Evolutionary conservation across 2,329 filamentous ascomycete species (phyloP), one percentile per base, ranked within the genome.

Genomic region (Aureobasidium melanogenum): DNA sequence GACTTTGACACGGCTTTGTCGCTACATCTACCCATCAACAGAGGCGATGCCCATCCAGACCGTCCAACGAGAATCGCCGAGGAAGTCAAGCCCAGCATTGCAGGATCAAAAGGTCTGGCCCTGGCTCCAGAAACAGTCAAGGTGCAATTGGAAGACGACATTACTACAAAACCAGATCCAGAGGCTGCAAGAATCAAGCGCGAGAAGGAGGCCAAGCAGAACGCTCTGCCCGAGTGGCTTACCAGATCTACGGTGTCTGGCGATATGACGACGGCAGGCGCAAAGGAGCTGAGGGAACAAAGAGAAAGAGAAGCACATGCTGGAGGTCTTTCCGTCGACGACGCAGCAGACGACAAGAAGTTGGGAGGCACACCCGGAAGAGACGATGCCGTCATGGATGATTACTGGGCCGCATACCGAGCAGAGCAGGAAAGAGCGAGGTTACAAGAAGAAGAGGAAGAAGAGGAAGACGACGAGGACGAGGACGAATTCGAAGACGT

Each of bases 1-100:
- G 87, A 83, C 65, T 91, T 90, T 66, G 87, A 91, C 54, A 80
- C 83, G 24, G 88, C 88, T 2, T 77, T 88, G 26, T 78, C 81
- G 26, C 81, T 81, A 56, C 82, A 83, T 19, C 79, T 85, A 15
- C 84, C 86, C 3, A 83, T 92, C 28, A 75, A 84, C 58, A 82
- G 88, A 65, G 85, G 88, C 65, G 82, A 84, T 44, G 84, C 82
- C 51, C 79, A 91, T 71, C 87, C 88, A 64, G 82, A 67, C 32
- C 63, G 63, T 6, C 66, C 66, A 22, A 70, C 64, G 4, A 70
- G 72, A 62, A 64, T 63, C 28, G 68, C 72, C 26, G 72, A 74
- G 60, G 60, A 69, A 12, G 68, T 68, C 9, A 69, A 69, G 36
- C 64, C 67, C n/a, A 68, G 67, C 43, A 62, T 74, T 28, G 68